These are phyloP conservation scores for Clarireedia monteithiana DNA, from an alignment of 2,329 filamentous ascomycete genomes.

Conservation along the genomic window DNA sequence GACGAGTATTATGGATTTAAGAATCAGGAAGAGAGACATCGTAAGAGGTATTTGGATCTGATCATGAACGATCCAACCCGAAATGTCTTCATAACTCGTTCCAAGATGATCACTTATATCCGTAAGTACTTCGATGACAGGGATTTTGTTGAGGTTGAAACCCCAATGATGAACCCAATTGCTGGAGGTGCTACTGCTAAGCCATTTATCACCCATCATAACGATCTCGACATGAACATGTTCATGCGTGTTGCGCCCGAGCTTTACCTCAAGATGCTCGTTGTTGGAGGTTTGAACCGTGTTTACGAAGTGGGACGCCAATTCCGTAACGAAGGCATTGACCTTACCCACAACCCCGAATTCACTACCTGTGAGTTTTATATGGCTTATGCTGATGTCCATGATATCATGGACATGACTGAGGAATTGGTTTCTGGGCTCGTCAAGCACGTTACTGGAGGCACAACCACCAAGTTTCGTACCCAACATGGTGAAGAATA, in stretches of 20 bases:
- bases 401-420: constrained; percentile 84
- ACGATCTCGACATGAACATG: constrained; percentile 89
- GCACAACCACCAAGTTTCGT: constrained; percentile 78
- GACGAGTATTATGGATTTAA: constrained; percentile 91
- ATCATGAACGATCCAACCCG: constrained; percentile 86
- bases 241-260: constrained; percentile 94
- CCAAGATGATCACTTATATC: constrained; percentile 84
- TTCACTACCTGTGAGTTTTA: constrained; percentile 99
- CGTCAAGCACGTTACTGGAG: constrained; percentile 81
- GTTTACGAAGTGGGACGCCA: constrained; percentile 95
- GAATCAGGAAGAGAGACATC: constrained; percentile 87
- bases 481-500: constrained; percentile 81
- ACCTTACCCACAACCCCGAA: constrained; percentile 94
- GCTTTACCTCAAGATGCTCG: constrained; percentile 89
- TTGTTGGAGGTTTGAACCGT: constrained; percentile 87
- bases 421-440: constrained; percentile 88
- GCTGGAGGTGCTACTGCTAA: constrained; percentile 92
- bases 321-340: constrained; percentile 89
- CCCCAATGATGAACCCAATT: constrained; percentile 94
- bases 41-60: constrained; percentile 88
- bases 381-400: constrained; percentile 84
- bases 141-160: constrained; percentile 91
- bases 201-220: constrained; percentile 93
- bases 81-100: constrained; percentile 74
- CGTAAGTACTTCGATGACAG: constrained; percentile 78